These are phyloP conservation scores for Volvariella surrecta DNA, from an alignment of 1,284 basidiomycete species.

Conservation along the genomic window DNA sequence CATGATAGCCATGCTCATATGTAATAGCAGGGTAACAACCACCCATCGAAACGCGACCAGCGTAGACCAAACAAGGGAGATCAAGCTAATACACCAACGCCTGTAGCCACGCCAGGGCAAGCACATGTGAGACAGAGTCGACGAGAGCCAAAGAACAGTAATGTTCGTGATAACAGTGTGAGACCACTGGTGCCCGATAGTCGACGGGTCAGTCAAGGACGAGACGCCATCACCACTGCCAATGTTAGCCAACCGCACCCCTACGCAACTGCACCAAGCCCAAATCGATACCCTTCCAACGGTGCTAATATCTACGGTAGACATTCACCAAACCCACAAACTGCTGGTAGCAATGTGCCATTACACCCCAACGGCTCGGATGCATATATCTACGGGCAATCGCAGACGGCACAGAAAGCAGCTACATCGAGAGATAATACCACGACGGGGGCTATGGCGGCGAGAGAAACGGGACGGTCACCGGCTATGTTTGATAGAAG, in stretches of 20 bases:
- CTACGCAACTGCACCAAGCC: conserved; percentile 53
- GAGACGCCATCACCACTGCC: conserved; percentile 29
- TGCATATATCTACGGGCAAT: conserved; percentile 52
- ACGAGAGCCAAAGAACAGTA: conserved; percentile 25
- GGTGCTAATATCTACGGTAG: conserved; percentile 40
- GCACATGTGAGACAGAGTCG: conserved; percentile 54
- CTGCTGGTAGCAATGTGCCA: conserved; percentile 26
- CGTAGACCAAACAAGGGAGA: too few species aligned
- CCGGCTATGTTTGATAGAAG: too few species aligned
- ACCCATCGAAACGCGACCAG: too few species aligned
- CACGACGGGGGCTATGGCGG: conserved; percentile 20
- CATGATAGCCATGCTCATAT: too few species aligned
- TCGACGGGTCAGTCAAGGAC: conserved; percentile 55
- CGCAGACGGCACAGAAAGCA: conserved; percentile 36
- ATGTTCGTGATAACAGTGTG: conserved; percentile 47
- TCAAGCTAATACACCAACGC: conserved; percentile 36
- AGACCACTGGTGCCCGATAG: conserved; percentile 55
- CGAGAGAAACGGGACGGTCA: too few species aligned
- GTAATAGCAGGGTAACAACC: too few species aligned
- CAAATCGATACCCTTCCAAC: conserved; percentile 42
- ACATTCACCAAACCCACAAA: conserved; percentile 37
- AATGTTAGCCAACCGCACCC: conserved; percentile 41
- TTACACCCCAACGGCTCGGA: conserved; percentile 44
- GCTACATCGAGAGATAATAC: conserved; percentile 34
- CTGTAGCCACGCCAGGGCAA: conserved; percentile 54